Evolutionary conservation across 352 stramenopile genomes (phyloP).

Genomic region (Phytophthora aleatoria): DNA sequence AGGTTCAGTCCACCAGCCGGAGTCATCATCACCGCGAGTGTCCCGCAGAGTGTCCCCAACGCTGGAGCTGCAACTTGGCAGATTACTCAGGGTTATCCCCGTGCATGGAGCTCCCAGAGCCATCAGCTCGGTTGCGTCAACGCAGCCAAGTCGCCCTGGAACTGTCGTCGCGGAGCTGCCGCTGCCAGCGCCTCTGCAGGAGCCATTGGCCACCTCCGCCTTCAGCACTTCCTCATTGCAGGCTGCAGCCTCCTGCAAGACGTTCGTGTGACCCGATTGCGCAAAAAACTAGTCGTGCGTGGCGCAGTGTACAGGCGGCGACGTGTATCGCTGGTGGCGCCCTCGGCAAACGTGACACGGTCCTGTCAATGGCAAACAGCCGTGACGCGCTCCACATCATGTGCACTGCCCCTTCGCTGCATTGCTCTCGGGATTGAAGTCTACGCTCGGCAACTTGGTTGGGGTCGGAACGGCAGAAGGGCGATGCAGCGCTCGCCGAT

Average conservation of each 20-base stretch:
- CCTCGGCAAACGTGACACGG: constrained; percentile 3
- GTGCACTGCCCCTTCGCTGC: constrained; percentile 21
- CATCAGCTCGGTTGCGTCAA: background rate
- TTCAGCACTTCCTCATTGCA: background rate
- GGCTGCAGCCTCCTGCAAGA: too few relatives aligned
- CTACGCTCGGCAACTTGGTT: constrained; percentile 7
- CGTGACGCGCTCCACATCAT: constrained; percentile 31
- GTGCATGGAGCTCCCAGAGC: background rate
- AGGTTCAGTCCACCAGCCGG: constrained; percentile 11
- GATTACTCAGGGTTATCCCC: background rate
- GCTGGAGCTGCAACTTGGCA: constrained; percentile 3
- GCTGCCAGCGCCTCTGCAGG: background rate
- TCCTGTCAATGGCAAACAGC: constrained; percentile 20
- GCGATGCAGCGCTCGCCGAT: too few relatives aligned
- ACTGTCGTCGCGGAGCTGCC: constrained; percentile 2
- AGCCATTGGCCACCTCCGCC: background rate
- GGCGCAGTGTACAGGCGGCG: background rate
- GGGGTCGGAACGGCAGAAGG: constrained; percentile 15
- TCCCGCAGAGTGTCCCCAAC: constrained; percentile 15
- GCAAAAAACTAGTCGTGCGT: background rate
- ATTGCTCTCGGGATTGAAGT: constrained; percentile 10
- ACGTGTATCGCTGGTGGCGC: constrained; percentile 15
- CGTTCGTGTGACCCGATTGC: background rate
- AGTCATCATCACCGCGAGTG: constrained; percentile 25
- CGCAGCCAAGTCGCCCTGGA: background rate